Evolutionary conservation across 768 basidiomycete species (phyloP), one percentile per base, ranked within the genome.

Genomic region (Candolleomyces aberdarensis): DNA sequence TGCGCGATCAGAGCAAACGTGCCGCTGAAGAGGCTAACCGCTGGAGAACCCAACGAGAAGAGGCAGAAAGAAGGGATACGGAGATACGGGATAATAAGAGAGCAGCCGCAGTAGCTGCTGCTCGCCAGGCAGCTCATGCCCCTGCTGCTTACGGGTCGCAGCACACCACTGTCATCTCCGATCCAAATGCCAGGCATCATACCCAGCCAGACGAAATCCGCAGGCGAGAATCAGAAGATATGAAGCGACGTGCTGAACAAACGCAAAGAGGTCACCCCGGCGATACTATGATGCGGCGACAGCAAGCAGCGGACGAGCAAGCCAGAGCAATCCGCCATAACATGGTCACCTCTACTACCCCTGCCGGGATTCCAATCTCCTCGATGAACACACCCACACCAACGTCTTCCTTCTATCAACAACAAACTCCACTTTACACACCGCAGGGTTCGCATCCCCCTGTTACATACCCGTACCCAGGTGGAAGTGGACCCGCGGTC

Each of bases 301-400:
- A 88, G 66, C 81, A 81, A 53, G 87, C 88, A 66, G 82, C 84
- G 7, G 82, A 86, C 14, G 74, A 78, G 14, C 78, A 78, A 32
- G 82, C 82, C 40, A 78, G 77, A 43, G 72, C 73, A 39, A 75
- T 78, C 52, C 75, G 82, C 55, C 74, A 77, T 60, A 72, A 69
- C 40, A 61, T 73, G 47, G 66, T 66, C 43, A 64, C 66, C 32
- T 73, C 74, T 50, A 36, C 36, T 11, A 64, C 67, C 36, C 58
- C 66, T 39, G 66, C 41, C 48, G 49, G 50, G 32, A 40, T 41
- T 26, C 65, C 53, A 26, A 56, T 46, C 19, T 6, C 20, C 19
- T 55, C 55, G 22, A 19, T 57, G 9, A 56, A 58, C 22, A 32
- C 51, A 20, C 55, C 64, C 6, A 57, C 62, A 14, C 57, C 62